Evolutionary conservation across 2,329 filamentous ascomycete species (phyloP).

Genomic region (Dactylella cylindrospora): DNA sequence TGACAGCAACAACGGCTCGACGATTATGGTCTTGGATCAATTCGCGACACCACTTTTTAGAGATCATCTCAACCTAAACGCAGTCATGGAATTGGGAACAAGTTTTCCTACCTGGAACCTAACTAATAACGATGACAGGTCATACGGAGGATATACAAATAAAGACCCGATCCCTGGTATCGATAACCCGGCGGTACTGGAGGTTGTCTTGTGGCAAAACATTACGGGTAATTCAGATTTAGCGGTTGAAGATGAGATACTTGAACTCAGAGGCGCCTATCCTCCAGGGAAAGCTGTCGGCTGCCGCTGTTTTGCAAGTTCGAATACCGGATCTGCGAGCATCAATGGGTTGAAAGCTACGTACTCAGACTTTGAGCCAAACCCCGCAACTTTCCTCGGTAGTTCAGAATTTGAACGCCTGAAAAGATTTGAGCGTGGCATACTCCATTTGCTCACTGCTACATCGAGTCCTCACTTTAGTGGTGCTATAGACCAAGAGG

Average conservation of each 20-base stretch:
- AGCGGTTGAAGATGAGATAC: not conserved
- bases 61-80: not conserved
- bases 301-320: slow-evolving; percentile 13
- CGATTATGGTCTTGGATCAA: not conserved
- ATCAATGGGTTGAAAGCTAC: not conserved
- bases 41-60: too few species aligned
- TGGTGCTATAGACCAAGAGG: not conserved
- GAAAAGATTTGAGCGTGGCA: slow-evolving; percentile 1
- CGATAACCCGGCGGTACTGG: not conserved
- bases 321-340: slow-evolving; percentile 3
- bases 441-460: not conserved
- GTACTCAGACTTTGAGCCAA: slow-evolving; percentile 5
- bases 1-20: not conserved
- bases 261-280: not conserved
- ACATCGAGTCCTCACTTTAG: not conserved
- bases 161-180: not conserved
- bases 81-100: slow-evolving; percentile 4
- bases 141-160: not conserved
- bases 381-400: not conserved
- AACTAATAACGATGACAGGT: too few species aligned
- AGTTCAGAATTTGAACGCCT: not conserved
- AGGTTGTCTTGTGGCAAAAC: slow-evolving; percentile 8
- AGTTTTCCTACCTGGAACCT: not conserved
- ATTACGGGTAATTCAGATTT: not conserved
- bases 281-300: slow-evolving; percentile 1